Base-by-base conservation (phyloP, 129 eudicot species). In the Lonicera japonica region DNA sequence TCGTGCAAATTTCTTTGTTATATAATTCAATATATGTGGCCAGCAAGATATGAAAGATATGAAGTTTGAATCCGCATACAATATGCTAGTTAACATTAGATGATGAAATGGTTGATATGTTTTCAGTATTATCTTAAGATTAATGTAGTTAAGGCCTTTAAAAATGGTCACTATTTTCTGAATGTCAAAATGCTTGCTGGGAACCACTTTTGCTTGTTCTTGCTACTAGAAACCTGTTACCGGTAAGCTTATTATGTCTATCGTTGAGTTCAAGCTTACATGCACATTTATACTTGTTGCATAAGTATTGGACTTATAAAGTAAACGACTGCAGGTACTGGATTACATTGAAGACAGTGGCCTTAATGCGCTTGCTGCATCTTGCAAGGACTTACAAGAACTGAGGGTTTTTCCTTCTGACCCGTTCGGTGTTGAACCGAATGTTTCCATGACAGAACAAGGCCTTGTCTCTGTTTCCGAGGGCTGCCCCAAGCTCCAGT, bases 301-400 rank as follows among this genome's bases (percentile, higher is more conserved):
- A 41, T 13, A 15, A 8, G 3, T n/a, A 17, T 21, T 5, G 48
- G 11, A 74, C 66, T 67, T 56, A 61, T 22, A 5, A 22, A 47
- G 59, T 36, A 16, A 22, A 36, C 50, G 16, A 52, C 41, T 65
- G 63, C 90, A 91, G 98, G 95, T 91, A 18, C 74, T 92, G 60
- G 98, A 92, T 76, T 82, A 80, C 79, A 92, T 92, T 39, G 96
- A 92, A 77, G 98, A 92, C 73, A 66, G 77, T 38, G 98, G 98
- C 53, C 89, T 92, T 22, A 76, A 84, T 6, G 74, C 80, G 23
- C 66, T 87, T 39, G 86, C 98, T n/a, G 54, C 76, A 15, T 73
- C 86, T 5, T 92, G 98, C 71, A 92, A 92, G 59, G 81, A 85
- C 73, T 73, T 92, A 9, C 78, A 69, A 72, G 98, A 87, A 72